Base-by-base conservation (phyloP, 768 basidiomycete species). In the Suillus discolor region DNA sequence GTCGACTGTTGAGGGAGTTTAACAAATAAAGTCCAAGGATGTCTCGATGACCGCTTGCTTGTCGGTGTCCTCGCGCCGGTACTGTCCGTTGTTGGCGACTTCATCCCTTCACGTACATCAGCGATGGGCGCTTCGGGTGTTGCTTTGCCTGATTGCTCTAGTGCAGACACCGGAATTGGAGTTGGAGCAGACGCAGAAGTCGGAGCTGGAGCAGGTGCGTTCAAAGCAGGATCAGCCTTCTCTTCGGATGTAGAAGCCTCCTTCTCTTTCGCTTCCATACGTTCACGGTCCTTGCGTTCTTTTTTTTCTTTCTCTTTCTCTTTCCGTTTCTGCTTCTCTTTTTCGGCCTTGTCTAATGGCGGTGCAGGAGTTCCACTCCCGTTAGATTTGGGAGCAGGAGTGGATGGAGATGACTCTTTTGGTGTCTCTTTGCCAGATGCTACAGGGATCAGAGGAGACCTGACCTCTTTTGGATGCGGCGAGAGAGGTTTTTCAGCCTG, bases 11-110 rank as follows among this genome's bases (percentile, higher is more conserved):
- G 69, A 20, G 81, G 75, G 79, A 90, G 82, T 68, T 89, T 87
- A 83, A 96, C 87, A 77, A 93, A 95, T 61, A 95, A 83, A 9
- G 94, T 96, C 89, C 89, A 93, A 6, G 93, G 92, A 75, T 92
- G 87, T 47, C 91, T 83, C 36, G 84, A 79, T 0, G 86, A 84
- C 64, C 86, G 84, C 57, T 83, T 82, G 42, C 84, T 83, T 62
- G 87, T 91, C 23, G 93, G 93, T 34, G 93, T 94, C 63, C 92
- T 84, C 28, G 81, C 79, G 11, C 91, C 91, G 0, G 84, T 75
- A 39, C 86, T 86, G 62, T 88, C 88, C 34, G 85, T 84, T 18
- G 79, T 78, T 18, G 87, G 86, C 18, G 84, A 87, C 74, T 87
- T 89, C 62, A 83, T 73, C 57, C 81, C 83, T 20, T 76, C 73